Base-by-base conservation (phyloP, 23 red algal species). In the Gracilaria gracilis region DNA sequence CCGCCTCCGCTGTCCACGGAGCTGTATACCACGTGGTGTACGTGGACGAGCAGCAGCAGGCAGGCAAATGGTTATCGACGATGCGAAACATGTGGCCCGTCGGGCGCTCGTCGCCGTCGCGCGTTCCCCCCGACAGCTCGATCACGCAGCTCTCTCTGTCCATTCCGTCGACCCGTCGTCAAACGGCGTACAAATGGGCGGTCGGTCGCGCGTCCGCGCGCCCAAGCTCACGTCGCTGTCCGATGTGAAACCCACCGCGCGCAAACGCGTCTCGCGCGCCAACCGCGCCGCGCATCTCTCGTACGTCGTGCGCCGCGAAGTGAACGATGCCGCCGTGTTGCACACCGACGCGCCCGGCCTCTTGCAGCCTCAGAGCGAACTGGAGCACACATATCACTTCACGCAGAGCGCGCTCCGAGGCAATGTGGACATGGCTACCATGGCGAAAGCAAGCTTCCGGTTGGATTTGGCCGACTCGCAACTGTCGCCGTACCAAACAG, bases 361-460 rank as follows among this genome's bases (percentile, higher is more conserved):
- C 38, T 39, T 98, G 13, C 54, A 95, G 79, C 82, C 90, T 19
- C 67, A 88, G 23, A 70, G 33, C 31, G 70, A 84, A 35, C 76
- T 98, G 2, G 96, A 98, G 66, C 84, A 88, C 47, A 98, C 96
- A 6, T 86, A 62, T 64, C 75, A 91, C 19, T 49, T 98, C 38
- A 71, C 83, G 64, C 96, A 98, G 55, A 16, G 53, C 28, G 31
- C 42, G 42, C 67, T 98, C 24, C 14, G 39, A 54, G 23, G 81
- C 0, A 40, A 58, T 32, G 88, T 90, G 39, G 87, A 95, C 53
- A 57, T 85, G 32, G 86, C 88, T 9, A 90, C 85, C 61, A 32
- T 47, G 54, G 33, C 90, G 5, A 86, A 86, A 57, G 83, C 92
- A 0, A 7, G 61, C 57, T 96, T 96, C 50, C 12, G 47, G 12